Conservation (phyloP, 2,329 filamentous ascomycete genomes). For the Penicillium janthinellum region DNA sequence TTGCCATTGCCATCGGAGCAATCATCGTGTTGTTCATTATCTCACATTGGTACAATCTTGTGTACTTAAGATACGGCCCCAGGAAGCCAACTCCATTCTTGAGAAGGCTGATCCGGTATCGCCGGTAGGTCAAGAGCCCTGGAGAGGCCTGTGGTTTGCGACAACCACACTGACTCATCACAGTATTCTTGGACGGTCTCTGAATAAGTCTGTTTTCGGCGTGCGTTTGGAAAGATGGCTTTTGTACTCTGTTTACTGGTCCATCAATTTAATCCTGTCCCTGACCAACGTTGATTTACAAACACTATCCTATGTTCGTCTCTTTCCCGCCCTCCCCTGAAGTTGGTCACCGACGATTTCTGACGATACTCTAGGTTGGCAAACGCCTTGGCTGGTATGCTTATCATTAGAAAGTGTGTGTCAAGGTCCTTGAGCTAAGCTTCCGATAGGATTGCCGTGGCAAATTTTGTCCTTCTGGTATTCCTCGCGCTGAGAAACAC, state of each 20-base stretch:
- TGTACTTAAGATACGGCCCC: constrained; percentile 3
- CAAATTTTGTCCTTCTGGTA: constrained; percentile 56
- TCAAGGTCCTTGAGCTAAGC: not conserved
- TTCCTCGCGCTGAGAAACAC: constrained; percentile 63
- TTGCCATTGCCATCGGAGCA: constrained; percentile 13
- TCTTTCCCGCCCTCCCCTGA: too few relatives aligned
- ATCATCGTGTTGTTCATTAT: constrained; percentile 10
- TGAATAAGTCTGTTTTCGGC: constrained; percentile 3
- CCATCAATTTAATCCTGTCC: constrained; percentile 15
- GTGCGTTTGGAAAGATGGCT: constrained; percentile 5
- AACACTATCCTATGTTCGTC: not conserved
- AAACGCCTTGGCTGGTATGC: constrained; percentile 18
- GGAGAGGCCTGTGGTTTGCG: too few relatives aligned
- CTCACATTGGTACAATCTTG: constrained; percentile 7
- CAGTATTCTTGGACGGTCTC: not conserved
- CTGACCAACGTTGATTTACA: constrained; percentile 12
- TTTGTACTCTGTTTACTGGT: constrained; percentile 18
- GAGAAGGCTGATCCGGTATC: not conserved
- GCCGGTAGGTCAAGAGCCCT: not conserved
- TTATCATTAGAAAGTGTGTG: too few relatives aligned
- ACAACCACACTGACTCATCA: not conserved
- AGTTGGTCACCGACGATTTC: not conserved
- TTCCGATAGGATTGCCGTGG: constrained; percentile 47
- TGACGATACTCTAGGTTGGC: constrained; percentile 7
- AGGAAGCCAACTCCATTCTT: not conserved